Evolutionary conservation across 192 early-diverging fungal species (phyloP), one percentile per base, ranked within the genome.

Genomic region (Pilaira anomala): DNA sequence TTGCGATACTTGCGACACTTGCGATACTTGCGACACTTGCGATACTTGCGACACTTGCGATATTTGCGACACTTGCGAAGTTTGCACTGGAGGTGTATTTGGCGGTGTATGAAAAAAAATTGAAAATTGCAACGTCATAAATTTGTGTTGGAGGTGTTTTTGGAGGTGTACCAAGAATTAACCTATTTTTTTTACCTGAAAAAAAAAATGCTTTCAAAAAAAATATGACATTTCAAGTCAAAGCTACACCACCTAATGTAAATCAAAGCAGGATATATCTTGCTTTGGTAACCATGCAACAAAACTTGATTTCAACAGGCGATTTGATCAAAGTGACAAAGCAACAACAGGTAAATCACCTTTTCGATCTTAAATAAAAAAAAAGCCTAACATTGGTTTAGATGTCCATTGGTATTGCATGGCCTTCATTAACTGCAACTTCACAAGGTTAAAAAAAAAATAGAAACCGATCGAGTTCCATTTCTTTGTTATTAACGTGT

Each of bases 381-480:
- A 33, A 11, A 26, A 24, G 33, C 33, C 28, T 40, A 62, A 22
- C 45, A 44, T 30, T 21, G 3, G 11, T 39, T 57, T 59, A 72
- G 70, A 28, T 26, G 39, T 29, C 75, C 14, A 63, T 87, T 19
- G 81, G 77, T 16, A 72, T 85, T 18, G 78, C 78, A 7, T 86
- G 85, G 84, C 85, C 84, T 8, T 82, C 77, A 11, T 68, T 78
- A 14, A 72, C 72, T 26, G 68, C 80, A 5, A 18, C 74, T 13
- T 60, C 62, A 28, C 66, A 71, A 24, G 60, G 74, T 83, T 78
- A 18, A 66, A 73, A 14, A 66, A 1, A 28, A 26, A 4, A 44
- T 13, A 33, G 5, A 50, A 24, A 14, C 14, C 41, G n/a, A 16
- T 54, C n/a, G 50, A 22, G 19, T 39, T 25, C 25, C 11, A 13